Evolutionary conservation across 768 basidiomycete genomes (phyloP).

Genomic region (Phlebiopsis flavidoalba): DNA sequence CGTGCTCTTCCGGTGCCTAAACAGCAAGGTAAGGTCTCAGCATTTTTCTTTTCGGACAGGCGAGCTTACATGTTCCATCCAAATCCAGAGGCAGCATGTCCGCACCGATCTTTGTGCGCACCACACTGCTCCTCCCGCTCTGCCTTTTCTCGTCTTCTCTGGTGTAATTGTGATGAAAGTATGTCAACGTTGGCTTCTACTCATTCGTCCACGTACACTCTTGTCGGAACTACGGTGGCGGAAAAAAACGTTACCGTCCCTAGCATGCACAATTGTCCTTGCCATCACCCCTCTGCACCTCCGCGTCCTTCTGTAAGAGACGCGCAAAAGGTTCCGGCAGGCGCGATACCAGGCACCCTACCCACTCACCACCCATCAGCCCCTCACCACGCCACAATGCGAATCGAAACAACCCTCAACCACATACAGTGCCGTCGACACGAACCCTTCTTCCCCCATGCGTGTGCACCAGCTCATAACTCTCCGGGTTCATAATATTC

Average conservation of each 20-base stretch:
- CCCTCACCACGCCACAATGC: neutral
- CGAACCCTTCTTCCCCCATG: conserved; percentile 55
- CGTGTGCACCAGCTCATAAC: conserved; percentile 47
- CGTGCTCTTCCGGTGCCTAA: conserved; percentile 69
- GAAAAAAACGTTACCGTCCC: conserved; percentile 49
- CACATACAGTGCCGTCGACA: conserved; percentile 78
- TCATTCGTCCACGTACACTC: no score
- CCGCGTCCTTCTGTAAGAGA: conserved; percentile 71
- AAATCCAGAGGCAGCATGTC: conserved; percentile 62
- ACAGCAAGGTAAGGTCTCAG: neutral
- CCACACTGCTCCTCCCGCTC: conserved; percentile 25
- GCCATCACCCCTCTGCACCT: conserved; percentile 48
- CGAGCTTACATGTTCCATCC: conserved; percentile 56
- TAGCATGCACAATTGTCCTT: conserved; percentile 72
- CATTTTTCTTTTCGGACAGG: neutral
- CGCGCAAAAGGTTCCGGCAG: conserved; percentile 59
- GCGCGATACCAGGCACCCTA: conserved; percentile 58
- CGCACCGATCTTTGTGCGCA: conserved; percentile 62
- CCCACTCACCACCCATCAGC: neutral
- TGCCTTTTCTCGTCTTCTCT: conserved; percentile 31
- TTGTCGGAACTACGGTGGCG: no score
- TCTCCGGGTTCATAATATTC: conserved; percentile 54
- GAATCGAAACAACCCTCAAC: conserved; percentile 30
- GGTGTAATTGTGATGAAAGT: conserved; percentile 30
- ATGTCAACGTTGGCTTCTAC: conserved; percentile 47